Evolutionary conservation across 2,329 filamentous ascomycete species (phyloP).

Genomic region (Chaetomiaceae sp.): DNA sequence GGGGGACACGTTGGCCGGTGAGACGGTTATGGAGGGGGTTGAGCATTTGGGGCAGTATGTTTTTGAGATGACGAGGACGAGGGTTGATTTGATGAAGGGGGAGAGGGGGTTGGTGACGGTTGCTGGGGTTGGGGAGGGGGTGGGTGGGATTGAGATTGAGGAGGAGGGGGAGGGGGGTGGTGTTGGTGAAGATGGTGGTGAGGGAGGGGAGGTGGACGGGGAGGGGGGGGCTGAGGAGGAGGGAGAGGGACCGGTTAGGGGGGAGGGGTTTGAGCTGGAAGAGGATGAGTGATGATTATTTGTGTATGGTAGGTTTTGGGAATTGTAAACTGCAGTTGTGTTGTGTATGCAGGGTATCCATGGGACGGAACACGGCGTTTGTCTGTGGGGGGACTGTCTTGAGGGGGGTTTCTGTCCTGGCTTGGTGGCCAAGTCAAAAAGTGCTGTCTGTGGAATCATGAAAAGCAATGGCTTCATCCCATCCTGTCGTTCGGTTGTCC

Average conservation of each 20-base stretch:
- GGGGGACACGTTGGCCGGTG: conserved; percentile 45
- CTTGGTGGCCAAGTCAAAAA: too few relatives aligned
- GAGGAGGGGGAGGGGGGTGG: conserved; percentile 27
- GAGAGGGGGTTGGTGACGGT: conserved; percentile 33
- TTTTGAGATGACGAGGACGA: conserved; percentile 82
- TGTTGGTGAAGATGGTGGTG: conserved; percentile 20
- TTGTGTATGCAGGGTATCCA: too few relatives aligned
- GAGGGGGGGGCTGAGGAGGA: conserved; percentile 22
- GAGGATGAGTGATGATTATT: conserved; percentile 19
- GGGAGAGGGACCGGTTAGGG: conserved; percentile 23
- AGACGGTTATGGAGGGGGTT: conserved; percentile 77
- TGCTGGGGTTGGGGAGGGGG: conserved; percentile 24
- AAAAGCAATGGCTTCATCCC: not conserved
- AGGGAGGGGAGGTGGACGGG: conserved; percentile 24
- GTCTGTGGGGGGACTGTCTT: too few relatives aligned
- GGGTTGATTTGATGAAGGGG: conserved; percentile 44
- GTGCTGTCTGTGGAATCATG: too few relatives aligned
- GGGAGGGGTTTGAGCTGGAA: conserved; percentile 30
- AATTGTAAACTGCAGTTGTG: too few relatives aligned
- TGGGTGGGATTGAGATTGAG: conserved; percentile 21
- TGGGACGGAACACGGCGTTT: too few relatives aligned
- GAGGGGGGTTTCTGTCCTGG: not conserved
- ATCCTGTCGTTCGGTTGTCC: not conserved
- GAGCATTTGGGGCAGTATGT: conserved; percentile 97
- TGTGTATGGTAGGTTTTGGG: too few relatives aligned